Base-by-base conservation (phyloP, 768 basidiomycete species). In the Tephrocybe rancida region DNA sequence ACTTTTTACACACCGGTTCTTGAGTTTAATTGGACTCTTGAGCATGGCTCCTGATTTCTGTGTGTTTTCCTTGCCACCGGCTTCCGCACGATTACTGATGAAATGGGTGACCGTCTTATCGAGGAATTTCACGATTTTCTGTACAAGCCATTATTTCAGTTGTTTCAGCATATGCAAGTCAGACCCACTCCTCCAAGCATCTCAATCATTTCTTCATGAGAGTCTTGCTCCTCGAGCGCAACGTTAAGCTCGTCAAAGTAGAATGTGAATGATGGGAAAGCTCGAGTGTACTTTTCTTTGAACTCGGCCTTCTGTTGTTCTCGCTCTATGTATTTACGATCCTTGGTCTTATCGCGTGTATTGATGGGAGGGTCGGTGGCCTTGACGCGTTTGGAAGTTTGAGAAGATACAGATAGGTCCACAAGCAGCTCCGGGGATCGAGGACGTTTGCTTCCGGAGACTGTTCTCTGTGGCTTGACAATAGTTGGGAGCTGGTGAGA, bases 51-150 rank as follows among this genome's bases (percentile, higher is more conserved):
- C 58, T 6, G 57, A 44, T 48, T 72, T 76, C 14, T 70, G 67
- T n/a, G 68, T 65, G 63, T 92, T 91, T 68, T 91, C 90, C 67
- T 91, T 90, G 67, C 88, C 83, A 5, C 73, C 29, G 73, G 66
- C 44, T 42, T 59, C 54, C 16, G 47, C n/a, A 50, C 77, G 76
- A 62, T 88, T 81, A 48, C 89, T 90, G 65, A 96, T 86, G 57
- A 98, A 79, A 72, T 98, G 96, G 0, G 94, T 95, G 22, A 96
- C 84, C 44, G 84, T 80, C 44, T 79, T 85, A 26, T 90, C 92
- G 69, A 98, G 95, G 78, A 97, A 97, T 56, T 86, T 82, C 45
- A 96, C 92, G 51, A 93, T 82, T 51, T 76, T 78, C 97, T 98
- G 30, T 13, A 22, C 4, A 54, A 44, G 25, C 54, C 29, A 19